A percentile compares a stretch with the other conserved stretches of the same genome.
These are phyloP conservation scores for Pseudonitzschia multistriata DNA, from an alignment of 108 stramenopile species.

Conservation along the genomic window DNA sequence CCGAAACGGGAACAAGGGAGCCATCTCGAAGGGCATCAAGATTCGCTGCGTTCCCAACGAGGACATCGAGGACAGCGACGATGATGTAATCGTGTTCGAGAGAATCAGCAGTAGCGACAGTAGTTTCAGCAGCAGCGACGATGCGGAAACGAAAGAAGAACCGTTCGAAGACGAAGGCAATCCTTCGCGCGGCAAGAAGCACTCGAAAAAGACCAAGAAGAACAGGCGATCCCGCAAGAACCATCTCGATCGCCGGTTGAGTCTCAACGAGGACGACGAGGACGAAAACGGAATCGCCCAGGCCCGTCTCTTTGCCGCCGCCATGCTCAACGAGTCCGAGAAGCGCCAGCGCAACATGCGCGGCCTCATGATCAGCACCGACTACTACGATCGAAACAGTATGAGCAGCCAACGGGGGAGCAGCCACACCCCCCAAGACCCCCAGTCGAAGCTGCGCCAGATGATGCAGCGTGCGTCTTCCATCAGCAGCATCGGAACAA, in stretches of 20 bases:
- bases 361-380: not conserved
- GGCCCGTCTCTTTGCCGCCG: constrained; percentile 38
- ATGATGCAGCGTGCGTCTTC: constrained; percentile 12
- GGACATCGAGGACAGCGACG: constrained; percentile 11
- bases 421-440: not conserved
- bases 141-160: not conserved
- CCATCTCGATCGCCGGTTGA: not conserved
- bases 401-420: no score
- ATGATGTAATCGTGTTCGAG: not conserved
- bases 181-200: not conserved
- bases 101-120: not conserved
- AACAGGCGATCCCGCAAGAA: not conserved
- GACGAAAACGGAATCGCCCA: constrained; percentile 3
- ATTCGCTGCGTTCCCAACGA: not conserved
- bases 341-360: constrained; percentile 6
- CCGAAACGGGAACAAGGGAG: not conserved
- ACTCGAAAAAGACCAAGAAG: not conserved
- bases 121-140: not conserved
- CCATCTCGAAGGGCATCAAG: not conserved
- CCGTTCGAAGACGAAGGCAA: not conserved
- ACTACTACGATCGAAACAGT: not conserved
- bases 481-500: not conserved
- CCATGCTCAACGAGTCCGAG: constrained; percentile 34
- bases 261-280: not conserved
- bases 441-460: not conserved